Base-by-base conservation (phyloP, 306 rosid species). In the Vigna trinervia region DNA sequence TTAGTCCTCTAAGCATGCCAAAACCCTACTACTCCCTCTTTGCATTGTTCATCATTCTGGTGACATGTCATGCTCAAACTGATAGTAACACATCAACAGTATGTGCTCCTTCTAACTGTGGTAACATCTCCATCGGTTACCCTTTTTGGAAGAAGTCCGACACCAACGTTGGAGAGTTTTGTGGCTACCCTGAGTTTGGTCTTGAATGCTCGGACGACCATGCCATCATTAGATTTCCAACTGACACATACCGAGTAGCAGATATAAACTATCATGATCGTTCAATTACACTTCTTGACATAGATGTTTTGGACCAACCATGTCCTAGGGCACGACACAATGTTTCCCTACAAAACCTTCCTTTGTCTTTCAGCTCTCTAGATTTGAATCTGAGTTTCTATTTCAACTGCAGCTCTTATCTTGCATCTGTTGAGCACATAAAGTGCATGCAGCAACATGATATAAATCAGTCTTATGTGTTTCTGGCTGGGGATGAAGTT, bases 321-420 rank as follows among this genome's bases (percentile, higher is more conserved):
- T 86, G 89, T 78, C 85, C 85, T 2, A 80, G 89, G 67, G 79
- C 76, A 22, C 28, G 51, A 12, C 47, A 83, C 64, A 80, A 77
- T 50, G 85, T 86, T 73, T 45, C 83, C 45, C 0, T 83, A 46
- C 59, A 45, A 2, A 54, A 17, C 30, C 19, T 73, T 0, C 83
- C 89, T 15, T 52, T 86, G 52, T 41, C 65, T 32, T 74, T 60
- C 15, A 68, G 12, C 34, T 0, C 34, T 6, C 8, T 61, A 34
- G 81, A 83, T 80, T 0, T 73, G 73, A 80, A 83, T 41, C 80
- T 86, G 10, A 83, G 26, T 83, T 86, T 86, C 78, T 83, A 68
- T 67, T 86, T 86, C 76, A 86, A 86, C 11, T 83, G 89, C 67
- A 86, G 74, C 28, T 48, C 34, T 38, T 12, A 8, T 6, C 34